Conservation (phyloP, 805 yeast genomes). For the Ogataea saltuana region DNA sequence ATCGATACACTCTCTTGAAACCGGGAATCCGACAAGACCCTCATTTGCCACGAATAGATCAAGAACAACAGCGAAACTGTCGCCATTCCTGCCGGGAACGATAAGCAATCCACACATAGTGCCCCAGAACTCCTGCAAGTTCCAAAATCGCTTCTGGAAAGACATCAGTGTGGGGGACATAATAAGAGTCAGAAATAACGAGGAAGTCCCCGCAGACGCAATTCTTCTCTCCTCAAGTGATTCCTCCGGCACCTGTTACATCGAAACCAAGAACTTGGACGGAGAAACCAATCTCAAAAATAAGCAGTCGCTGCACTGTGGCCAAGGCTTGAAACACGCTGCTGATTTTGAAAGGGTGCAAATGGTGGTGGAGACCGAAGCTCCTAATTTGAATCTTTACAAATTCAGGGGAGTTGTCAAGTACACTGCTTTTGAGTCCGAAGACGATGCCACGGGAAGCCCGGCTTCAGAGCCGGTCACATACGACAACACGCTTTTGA, state of each 20-base stretch:
- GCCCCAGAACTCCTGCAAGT: conserved; percentile 36
- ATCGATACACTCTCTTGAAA: conserved; percentile 13
- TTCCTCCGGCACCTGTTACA: conserved; percentile 62
- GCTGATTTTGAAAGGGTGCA: conserved; percentile 57
- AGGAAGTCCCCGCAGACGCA: conserved; percentile 78
- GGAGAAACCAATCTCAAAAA: conserved; percentile 77
- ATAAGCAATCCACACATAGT: conserved; percentile 35
- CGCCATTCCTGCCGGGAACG: conserved; percentile 31
- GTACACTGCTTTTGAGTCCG: conserved; percentile 43
- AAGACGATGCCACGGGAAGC: conserved; percentile 30
- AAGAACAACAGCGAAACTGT: conserved; percentile 19
- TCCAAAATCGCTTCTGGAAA: conserved; percentile 52
- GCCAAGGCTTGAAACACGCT: conserved; percentile 54
- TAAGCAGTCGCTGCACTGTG: conserved; percentile 54
- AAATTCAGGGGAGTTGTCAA: conserved; percentile 66
- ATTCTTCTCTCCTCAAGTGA: conserved; percentile 66
- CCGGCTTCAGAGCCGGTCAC: conserved; percentile 55
- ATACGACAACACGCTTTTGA: conserved; percentile 61
- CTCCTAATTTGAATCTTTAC: conserved; percentile 68
- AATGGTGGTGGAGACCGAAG: conserved; percentile 68
- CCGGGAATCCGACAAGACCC: conserved; percentile 6
- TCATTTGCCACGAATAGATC: conserved; percentile 21
- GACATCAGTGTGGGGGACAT: conserved; percentile 72
- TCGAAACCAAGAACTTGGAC: conserved; percentile 71
- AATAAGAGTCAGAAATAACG: conserved; percentile 67